phyloP scores from a whole-genome alignment of 495 filamentous ascomycete genomes.

The Podospora bellae-mahoneyi region DNA sequence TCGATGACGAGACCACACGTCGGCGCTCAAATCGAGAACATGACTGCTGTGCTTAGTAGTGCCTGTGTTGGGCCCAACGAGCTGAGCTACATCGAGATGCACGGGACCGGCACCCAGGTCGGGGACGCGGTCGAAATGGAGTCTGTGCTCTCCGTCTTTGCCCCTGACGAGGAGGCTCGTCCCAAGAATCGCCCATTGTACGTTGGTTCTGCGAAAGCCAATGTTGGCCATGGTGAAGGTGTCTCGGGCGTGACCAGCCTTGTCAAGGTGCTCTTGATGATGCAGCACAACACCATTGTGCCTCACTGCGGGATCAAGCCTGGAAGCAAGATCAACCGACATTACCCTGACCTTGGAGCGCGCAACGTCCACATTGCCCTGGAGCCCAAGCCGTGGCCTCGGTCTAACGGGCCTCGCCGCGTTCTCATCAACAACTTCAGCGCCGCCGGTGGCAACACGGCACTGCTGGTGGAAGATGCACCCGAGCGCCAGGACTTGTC shows the following conservation, averaged over 20 bases:
- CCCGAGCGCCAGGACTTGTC: conserved; percentile 27
- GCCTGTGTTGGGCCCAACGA: conserved; percentile 62
- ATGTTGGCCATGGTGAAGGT: conserved; percentile 81
- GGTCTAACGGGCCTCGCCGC: conserved; percentile 51
- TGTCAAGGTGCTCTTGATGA: conserved; percentile 79
- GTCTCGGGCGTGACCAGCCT: conserved; percentile 74
- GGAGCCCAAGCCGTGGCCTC: conserved; percentile 55
- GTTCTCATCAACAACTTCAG: conserved; percentile 63
- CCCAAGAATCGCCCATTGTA: conserved; percentile 61
- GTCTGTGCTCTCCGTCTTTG: conserved; percentile 70
- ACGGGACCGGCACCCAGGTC: conserved; percentile 79
- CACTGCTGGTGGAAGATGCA: conserved; percentile 57
- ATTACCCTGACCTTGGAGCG: conserved; percentile 67
- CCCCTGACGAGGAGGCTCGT: conserved; percentile 52
- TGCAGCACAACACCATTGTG: conserved; percentile 72
- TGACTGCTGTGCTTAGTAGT: conserved; percentile 57
- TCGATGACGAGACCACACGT: conserved; percentile 72
- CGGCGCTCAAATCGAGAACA: conserved; percentile 62
- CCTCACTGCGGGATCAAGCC: conserved; percentile 76
- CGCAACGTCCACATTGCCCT: conserved; percentile 63
- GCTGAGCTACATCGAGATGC: conserved; percentile 75
- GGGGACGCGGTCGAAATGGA: conserved; percentile 73
- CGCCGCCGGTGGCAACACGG: conserved; percentile 61
- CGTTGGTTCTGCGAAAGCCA: conserved; percentile 78
- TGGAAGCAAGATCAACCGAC: conserved; percentile 60